Percentiles rank a stretch among this genome's conserved stretches.
Conservation (phyloP, 1,284 basidiomycete species). For the Agaricales sp. region DNA sequence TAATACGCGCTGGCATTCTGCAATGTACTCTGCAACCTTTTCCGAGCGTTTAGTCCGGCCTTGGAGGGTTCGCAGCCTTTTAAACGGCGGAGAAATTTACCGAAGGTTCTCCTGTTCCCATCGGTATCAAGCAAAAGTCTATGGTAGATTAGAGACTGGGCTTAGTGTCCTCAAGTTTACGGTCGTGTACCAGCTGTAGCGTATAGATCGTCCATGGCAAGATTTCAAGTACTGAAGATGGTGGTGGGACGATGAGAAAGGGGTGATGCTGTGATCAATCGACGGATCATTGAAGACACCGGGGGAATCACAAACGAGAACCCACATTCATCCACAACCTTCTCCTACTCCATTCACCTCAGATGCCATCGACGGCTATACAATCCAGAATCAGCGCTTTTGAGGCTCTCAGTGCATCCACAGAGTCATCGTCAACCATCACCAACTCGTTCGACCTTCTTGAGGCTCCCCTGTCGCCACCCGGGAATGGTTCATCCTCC, state of each 20-base stretch:
- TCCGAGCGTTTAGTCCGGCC: slow-evolving; percentile 5
- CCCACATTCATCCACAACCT: no score
- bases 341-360: no score
- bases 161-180: slow-evolving; percentile 4
- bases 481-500: slow-evolving; percentile 17
- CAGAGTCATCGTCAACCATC: slow-evolving; percentile 22
- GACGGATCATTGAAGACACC: no score
- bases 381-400: no score
- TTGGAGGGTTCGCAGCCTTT: not conserved
- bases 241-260: no score
- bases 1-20: slow-evolving; percentile 72
- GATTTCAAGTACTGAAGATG: no score
- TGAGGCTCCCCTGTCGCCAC: slow-evolving; percentile 36
- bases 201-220: slow-evolving; percentile 34
- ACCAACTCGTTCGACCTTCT: slow-evolving; percentile 20
- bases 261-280: no score
- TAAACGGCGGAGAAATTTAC: slow-evolving; percentile 28
- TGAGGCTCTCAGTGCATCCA: not conserved
- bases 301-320: no score
- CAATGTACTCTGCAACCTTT: slow-evolving; percentile 64
- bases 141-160: slow-evolving; percentile 5
- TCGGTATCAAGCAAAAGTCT: slow-evolving; percentile 82
- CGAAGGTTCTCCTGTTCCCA: slow-evolving; percentile 64
- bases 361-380: no score
- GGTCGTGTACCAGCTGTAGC: slow-evolving; percentile 45